phyloP scores from a whole-genome alignment of 768 basidiomycete species.

The Rhodotorula babjevae region DNA sequence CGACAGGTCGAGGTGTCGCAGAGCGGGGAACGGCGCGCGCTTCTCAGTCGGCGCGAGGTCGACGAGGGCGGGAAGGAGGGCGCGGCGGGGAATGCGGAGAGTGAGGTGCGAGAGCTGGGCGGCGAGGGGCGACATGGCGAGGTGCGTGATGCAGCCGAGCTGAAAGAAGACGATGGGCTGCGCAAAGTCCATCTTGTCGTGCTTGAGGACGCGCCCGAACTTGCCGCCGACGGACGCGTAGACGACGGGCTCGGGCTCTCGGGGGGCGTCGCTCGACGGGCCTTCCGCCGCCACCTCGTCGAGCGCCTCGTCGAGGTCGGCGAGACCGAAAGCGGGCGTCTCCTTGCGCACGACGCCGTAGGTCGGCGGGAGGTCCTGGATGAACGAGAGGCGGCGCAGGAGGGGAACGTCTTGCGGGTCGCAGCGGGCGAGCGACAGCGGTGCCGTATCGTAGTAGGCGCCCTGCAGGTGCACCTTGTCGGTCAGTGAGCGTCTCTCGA shows the following conservation, averaged over 20 bases:
- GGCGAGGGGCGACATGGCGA: slow-evolving; percentile 54
- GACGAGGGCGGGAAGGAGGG: slow-evolving; percentile 53
- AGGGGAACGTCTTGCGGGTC: slow-evolving; percentile 46
- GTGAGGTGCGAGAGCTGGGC: slow-evolving; percentile 56
- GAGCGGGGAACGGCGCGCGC: slow-evolving; percentile 50
- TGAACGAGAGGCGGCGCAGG: slow-evolving; percentile 47
- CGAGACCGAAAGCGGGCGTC: slow-evolving; percentile 39
- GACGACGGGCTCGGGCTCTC: neutral
- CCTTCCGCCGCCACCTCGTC: neutral
- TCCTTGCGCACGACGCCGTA: slow-evolving; percentile 35
- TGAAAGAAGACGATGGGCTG: slow-evolving; percentile 64
- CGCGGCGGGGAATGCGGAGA: slow-evolving; percentile 67
- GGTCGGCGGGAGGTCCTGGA: slow-evolving; percentile 48
- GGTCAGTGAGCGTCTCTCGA: too few relatives aligned
- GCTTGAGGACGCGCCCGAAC: neutral
- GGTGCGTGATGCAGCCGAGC: slow-evolving; percentile 53
- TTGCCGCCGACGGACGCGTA: neutral
- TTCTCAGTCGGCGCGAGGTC: slow-evolving; percentile 18
- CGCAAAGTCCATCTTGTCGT: slow-evolving; percentile 55
- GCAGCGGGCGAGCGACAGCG: slow-evolving; percentile 64
- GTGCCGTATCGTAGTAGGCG: slow-evolving; percentile 70
- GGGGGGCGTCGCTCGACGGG: too few relatives aligned
- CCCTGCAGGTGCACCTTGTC: slow-evolving; percentile 51
- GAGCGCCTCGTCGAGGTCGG: slow-evolving; percentile 35
- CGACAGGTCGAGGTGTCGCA: slow-evolving; percentile 69